These are phyloP conservation scores for Globisporangium abappressorium DNA, from an alignment of 352 stramenopile species.

Conservation along the genomic window DNA sequence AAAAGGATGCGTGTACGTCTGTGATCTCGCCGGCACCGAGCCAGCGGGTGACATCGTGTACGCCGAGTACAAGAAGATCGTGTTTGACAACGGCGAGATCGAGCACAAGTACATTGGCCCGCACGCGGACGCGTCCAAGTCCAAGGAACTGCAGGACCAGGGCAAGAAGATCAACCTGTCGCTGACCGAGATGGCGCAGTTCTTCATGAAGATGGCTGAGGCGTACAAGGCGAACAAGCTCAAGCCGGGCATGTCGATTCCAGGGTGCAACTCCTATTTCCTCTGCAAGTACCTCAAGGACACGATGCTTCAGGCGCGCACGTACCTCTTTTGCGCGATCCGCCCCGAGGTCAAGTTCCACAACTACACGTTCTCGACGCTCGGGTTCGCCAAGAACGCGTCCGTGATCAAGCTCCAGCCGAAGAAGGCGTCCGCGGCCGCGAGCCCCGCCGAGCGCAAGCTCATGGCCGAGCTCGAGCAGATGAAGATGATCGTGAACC, in stretches of 20 bases:
- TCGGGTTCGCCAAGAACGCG: slow-evolving; percentile 93
- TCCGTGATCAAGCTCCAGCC: slow-evolving; percentile 93
- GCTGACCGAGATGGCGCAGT: slow-evolving; percentile 94
- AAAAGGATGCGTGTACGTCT: slow-evolving; percentile 90
- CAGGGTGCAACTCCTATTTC: slow-evolving; percentile 94
- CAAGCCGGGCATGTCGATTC: slow-evolving; percentile 91
- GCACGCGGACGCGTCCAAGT: slow-evolving; percentile 89
- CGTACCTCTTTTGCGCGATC: slow-evolving; percentile 93
- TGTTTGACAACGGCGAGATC: slow-evolving; percentile 89
- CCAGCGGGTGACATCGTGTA: slow-evolving; percentile 93
- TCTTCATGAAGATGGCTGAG: slow-evolving; percentile 97
- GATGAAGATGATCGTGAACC: slow-evolving; percentile 88
- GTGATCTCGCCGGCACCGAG: slow-evolving; percentile 91
- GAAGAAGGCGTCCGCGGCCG: slow-evolving; percentile 92
- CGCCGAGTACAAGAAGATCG: slow-evolving; percentile 92
- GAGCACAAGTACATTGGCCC: slow-evolving; percentile 91
- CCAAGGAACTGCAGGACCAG: slow-evolving; percentile 93
- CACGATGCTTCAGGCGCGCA: slow-evolving; percentile 92
- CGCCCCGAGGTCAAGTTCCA: slow-evolving; percentile 92
- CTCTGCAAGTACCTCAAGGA: slow-evolving; percentile 96
- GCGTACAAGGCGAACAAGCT: slow-evolving; percentile 93
- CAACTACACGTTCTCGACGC: slow-evolving; percentile 93
- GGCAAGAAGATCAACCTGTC: slow-evolving; percentile 96
- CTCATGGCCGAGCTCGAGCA: slow-evolving; percentile 94
- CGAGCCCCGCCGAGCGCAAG: slow-evolving; percentile 89